These are phyloP conservation scores for Backusella mclennaniae DNA, from an alignment of 192 early-diverging fungal species.

Conservation along the genomic window DNA sequence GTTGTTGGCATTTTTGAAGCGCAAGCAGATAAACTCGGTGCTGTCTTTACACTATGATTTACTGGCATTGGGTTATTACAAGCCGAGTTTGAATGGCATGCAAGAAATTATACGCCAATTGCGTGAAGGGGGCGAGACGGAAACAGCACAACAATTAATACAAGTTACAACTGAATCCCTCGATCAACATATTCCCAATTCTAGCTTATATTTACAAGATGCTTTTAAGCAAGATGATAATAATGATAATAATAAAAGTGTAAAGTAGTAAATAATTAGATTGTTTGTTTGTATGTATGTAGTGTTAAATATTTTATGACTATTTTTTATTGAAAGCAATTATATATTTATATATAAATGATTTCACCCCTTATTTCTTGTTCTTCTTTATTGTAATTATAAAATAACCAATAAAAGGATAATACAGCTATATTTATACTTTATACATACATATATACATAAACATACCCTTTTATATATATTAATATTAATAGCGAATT, in stretches of 20 bases:
- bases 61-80: background rate
- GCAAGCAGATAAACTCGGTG: background rate
- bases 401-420: slow-evolving; percentile 1
- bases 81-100: background rate
- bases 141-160: background rate
- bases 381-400: background rate
- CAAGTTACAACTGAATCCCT: background rate
- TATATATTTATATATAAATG: background rate
- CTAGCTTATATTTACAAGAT: background rate
- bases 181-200: background rate
- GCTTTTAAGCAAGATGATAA: background rate
- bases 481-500: background rate
- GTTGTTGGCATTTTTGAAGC: background rate
- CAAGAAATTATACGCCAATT: background rate
- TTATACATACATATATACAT: background rate
- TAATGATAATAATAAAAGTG: background rate
- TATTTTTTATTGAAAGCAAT: background rate
- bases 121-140: background rate
- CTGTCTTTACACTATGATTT: background rate
- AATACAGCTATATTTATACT: background rate
- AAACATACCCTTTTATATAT: background rate
- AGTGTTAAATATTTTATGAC: no score
- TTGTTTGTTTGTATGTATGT: background rate
- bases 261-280: background rate
- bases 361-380: background rate